Base-by-base conservation (phyloP, 2,329 filamentous ascomycete species). In the Colletotrichum sp. region DNA sequence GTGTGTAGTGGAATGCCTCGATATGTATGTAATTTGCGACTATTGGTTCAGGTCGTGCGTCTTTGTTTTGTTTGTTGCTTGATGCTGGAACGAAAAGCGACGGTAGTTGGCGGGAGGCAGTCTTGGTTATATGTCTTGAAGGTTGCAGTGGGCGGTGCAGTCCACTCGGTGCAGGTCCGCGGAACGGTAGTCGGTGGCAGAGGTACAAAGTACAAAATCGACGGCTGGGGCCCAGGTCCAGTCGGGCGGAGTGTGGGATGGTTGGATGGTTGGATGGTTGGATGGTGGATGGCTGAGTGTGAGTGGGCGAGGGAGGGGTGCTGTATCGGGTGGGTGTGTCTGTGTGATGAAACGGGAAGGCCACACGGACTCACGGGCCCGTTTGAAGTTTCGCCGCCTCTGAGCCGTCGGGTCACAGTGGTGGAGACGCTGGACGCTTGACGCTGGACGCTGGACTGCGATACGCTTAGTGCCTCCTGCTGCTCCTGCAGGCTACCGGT, bases 341-440 rank as follows among this genome's bases (percentile, higher is more conserved):
- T 77, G 75, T 77, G 71, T 77, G 71, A 77, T 77, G 75, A 71
- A 77, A 75, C 75, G 75, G 72, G n/a, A 77, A 77, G 71, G 62
- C 67, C 75, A 75, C 71, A 77, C 75, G 52, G 66, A 75, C 75
- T 77, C 59, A 66, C 71, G 30, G 75, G 55, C 72, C 72, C 71
- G 75, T 77, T 77, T 74, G 74, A 64, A 73, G 74, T 76, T 76
- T 76, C 74, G 64, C 64, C 64, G 70, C 70, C 74, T 66, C 64
- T 49, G 59, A 69, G 36, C 69, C 73, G 69, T 68, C 39, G 39
- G 39, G 39, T 49, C 73, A 55, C 73, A 64, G 39, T 44, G 39
- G 69, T 76, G 69, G 69, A 68, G 39, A 63, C 57, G 21, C 49
- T 34, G 18, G 18, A 71, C 12, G 21, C 49, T 34, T 15, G 18